Evolutionary conservation across 495 filamentous ascomycete genomes (phyloP).

Genomic region (Trypethelium eluteriae): DNA sequence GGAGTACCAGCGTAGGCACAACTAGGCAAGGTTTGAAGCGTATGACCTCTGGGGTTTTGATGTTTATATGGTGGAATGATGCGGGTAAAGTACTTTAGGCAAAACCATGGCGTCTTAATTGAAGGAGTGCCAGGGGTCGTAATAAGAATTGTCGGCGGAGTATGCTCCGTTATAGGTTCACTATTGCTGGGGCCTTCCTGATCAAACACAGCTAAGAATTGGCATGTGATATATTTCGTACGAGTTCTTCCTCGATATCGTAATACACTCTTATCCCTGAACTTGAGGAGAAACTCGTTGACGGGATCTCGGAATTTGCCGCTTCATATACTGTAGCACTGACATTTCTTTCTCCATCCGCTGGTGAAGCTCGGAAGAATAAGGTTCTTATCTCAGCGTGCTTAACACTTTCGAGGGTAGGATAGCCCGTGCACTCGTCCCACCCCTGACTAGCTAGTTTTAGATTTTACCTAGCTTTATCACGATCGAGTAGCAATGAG

Average conservation of each 20-base stretch:
- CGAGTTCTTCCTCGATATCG: too few relatives aligned
- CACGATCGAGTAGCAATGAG: not conserved
- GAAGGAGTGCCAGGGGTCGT: not conserved
- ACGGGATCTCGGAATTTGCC: too few relatives aligned
- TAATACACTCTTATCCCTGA: too few relatives aligned
- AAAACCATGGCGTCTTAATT: not conserved
- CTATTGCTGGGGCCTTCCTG: too few relatives aligned
- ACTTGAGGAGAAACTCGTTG: too few relatives aligned
- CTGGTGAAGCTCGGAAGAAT: too few relatives aligned
- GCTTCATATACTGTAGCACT: too few relatives aligned
- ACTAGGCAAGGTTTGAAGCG: conserved; percentile 7
- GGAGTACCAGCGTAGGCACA: not conserved
- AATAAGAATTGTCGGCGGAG: not conserved
- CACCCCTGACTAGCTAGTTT: conserved; percentile 5
- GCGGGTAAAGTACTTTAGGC: conserved; percentile 1
- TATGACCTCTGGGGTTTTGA: not conserved
- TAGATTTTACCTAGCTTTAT: not conserved
- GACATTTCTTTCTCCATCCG: too few relatives aligned
- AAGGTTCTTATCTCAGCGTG: not conserved
- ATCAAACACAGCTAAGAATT: too few relatives aligned
- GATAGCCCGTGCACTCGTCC: not conserved
- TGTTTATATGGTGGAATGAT: conserved; percentile 11
- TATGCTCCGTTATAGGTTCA: too few relatives aligned
- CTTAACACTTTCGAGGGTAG: not conserved
- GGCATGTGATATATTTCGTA: too few relatives aligned